Percentiles rank a stretch among this genome's conserved stretches.
These are phyloP conservation scores for Fusarium continuum DNA, from an alignment of 2,329 filamentous ascomycete genomes.

Conservation along the genomic window DNA sequence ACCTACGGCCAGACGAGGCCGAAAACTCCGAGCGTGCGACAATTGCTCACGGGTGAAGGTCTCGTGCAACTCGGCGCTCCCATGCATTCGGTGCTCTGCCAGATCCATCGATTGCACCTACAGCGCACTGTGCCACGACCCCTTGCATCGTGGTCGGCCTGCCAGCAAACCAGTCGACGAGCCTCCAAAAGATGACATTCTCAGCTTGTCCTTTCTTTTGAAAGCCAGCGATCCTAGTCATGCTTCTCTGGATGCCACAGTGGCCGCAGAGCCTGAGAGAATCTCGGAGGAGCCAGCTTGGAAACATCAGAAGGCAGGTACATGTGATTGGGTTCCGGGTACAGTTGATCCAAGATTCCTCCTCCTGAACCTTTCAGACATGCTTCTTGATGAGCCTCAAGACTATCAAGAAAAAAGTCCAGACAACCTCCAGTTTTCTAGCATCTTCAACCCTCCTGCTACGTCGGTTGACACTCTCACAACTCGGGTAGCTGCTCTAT, in stretches of 20 bases:
- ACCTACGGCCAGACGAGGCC: slow-evolving; percentile 12
- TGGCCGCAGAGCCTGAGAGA: slow-evolving; percentile 18
- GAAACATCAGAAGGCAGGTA: neutral
- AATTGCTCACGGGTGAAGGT: neutral
- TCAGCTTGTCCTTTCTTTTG: slow-evolving; percentile 5
- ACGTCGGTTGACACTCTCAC: neutral
- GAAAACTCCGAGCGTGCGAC: slow-evolving; percentile 27
- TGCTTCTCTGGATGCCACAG: neutral
- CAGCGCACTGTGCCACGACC: slow-evolving; percentile 11
- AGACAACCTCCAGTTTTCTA: fast-evolving
- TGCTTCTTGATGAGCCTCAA: neutral
- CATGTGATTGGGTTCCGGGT: neutral
- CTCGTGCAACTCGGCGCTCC: slow-evolving; percentile 2
- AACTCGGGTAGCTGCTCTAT: neutral
- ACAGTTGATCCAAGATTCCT: slow-evolving; percentile 19
- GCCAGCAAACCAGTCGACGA: fast-evolving
- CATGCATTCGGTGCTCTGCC: slow-evolving; percentile 9
- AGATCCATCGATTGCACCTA: slow-evolving; percentile 9
- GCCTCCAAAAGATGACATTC: neutral
- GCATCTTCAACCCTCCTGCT: neutral
- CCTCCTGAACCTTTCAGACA: slow-evolving; percentile 10
- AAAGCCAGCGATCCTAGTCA: slow-evolving; percentile 2
- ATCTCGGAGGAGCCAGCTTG: slow-evolving; percentile 3
- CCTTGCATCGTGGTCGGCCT: neutral
- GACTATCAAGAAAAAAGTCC: neutral